Evolutionary conservation across 2,329 filamentous ascomycete genomes (phyloP).

Genomic region (Cercospora brassicicola): DNA sequence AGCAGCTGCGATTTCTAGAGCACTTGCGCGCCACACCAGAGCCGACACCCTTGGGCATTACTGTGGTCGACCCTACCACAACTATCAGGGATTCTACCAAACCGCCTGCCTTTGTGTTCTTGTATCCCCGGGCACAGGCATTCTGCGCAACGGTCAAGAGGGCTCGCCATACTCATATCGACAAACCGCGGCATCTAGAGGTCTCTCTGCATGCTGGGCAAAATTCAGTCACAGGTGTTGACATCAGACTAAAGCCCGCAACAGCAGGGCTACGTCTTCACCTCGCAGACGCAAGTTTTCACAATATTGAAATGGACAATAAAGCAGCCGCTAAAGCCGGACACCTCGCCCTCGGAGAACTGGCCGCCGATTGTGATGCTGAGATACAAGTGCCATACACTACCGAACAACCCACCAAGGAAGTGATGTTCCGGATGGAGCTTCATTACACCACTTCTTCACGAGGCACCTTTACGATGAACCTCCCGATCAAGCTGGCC

Average conservation of each 20-base stretch:
- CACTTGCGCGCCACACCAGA: constrained; percentile 53
- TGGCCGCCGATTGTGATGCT: constrained; percentile 46
- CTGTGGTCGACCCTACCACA: constrained; percentile 39
- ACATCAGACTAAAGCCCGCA: constrained; percentile 57
- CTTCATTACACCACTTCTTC: constrained; percentile 31
- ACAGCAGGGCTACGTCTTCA: constrained; percentile 61
- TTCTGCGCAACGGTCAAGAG: constrained; percentile 68
- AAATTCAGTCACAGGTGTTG: constrained; percentile 60
- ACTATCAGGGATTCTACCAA: constrained; percentile 25
- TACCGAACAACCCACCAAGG: constrained; percentile 71
- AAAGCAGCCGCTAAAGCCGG: constrained; percentile 21
- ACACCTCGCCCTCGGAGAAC: constrained; percentile 25
- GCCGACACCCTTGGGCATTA: constrained; percentile 52
- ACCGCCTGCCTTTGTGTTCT: constrained; percentile 55
- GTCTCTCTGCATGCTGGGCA: constrained; percentile 71
- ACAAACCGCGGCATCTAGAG: constrained; percentile 75
- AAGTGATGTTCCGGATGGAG: constrained; percentile 70
- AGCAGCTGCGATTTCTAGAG: constrained; percentile 65
- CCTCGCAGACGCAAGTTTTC: constrained; percentile 49
- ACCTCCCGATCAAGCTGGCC: constrained; percentile 62
- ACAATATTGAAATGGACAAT: constrained; percentile 17
- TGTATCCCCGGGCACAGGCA: constrained; percentile 69
- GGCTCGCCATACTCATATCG: constrained; percentile 72
- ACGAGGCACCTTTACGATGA: constrained; percentile 47
- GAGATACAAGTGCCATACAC: constrained; percentile 76